These are phyloP conservation scores for Irpex sp. DNA, from an alignment of 1,284 basidiomycete genomes.

Conservation along the genomic window DNA sequence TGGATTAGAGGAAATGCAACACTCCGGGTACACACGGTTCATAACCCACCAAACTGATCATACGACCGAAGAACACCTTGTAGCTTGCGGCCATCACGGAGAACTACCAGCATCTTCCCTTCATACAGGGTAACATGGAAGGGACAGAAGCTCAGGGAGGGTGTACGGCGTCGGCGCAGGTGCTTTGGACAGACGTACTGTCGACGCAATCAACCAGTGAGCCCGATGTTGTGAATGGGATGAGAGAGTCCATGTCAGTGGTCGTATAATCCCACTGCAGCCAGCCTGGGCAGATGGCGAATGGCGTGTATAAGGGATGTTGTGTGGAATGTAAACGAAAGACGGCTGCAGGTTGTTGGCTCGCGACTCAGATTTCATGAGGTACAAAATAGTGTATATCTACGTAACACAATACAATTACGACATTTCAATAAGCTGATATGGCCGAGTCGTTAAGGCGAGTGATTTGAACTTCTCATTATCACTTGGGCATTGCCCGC, in stretches of 20 bases:
- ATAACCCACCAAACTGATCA: slow-evolving; percentile 91
- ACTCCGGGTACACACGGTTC: neutral
- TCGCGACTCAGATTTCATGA: too few species aligned
- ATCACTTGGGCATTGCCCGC: slow-evolving; percentile 76
- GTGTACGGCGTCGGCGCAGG: slow-evolving; percentile 37
- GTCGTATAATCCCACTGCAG: neutral
- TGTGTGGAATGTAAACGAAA: neutral
- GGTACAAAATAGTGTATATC: too few species aligned
- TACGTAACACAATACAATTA: too few species aligned
- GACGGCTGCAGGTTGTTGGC: neutral
- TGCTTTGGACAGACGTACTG: slow-evolving; percentile 81
- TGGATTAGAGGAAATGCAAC: neutral
- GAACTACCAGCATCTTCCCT: slow-evolving; percentile 98
- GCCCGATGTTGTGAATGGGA: slow-evolving; percentile 95
- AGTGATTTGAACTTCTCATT: slow-evolving; percentile 62
- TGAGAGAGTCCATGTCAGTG: slow-evolving; percentile 80
- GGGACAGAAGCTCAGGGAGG: slow-evolving; percentile 43
- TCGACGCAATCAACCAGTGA: slow-evolving; percentile 97
- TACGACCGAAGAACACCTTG: slow-evolving; percentile 96
- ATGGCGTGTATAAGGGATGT: neutral
- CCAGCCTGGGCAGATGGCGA: neutral
- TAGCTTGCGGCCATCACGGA: slow-evolving; percentile 94
- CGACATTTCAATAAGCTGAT: slow-evolving; percentile 41
- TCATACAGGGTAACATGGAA: slow-evolving; percentile 24
- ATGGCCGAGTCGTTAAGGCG: slow-evolving; percentile 84